Conservation (phyloP, 345 rosid species). For the Aegle marmelos region DNA sequence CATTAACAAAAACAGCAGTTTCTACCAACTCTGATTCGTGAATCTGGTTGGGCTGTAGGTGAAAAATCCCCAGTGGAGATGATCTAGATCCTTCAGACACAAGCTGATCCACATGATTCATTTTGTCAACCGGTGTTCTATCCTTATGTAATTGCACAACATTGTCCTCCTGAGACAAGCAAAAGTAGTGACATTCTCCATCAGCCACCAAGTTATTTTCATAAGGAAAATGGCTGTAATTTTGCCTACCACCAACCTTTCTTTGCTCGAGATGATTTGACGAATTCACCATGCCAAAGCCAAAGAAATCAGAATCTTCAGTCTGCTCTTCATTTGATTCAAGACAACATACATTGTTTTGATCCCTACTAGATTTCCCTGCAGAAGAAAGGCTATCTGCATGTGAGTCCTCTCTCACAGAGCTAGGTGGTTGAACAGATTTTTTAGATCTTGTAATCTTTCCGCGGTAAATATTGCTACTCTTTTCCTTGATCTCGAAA, state of each 20-base stretch:
- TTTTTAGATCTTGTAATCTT: slow-evolving; percentile 34
- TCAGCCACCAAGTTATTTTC: background rate
- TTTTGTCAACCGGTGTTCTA: background rate
- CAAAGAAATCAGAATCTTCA: background rate
- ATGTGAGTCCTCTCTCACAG: slow-evolving; percentile 22
- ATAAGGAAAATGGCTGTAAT: background rate
- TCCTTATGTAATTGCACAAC: background rate
- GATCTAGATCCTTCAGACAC: background rate
- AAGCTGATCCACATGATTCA: background rate
- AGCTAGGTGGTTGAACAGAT: slow-evolving; percentile 20
- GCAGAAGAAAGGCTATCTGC: slow-evolving; percentile 21
- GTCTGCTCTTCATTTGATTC: slow-evolving; percentile 4
- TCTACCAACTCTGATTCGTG: slow-evolving; percentile 28
- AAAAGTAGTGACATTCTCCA: background rate
- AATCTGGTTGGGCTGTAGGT: slow-evolving; percentile 34
- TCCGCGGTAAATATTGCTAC: slow-evolving; percentile 22
- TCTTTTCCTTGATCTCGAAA: slow-evolving; percentile 27
- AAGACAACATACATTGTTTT: background rate
- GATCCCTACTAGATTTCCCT: background rate
- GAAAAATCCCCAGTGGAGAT: slow-evolving; percentile 27
- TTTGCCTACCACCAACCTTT: background rate
- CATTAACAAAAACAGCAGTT: slow-evolving; percentile 29
- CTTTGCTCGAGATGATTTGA: background rate
- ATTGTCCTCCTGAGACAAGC: slow-evolving; percentile 13
- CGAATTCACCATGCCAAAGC: background rate